Base-by-base conservation (phyloP, 2,329 filamentous ascomycete genomes). In the Lomentospora prolificans region DNA sequence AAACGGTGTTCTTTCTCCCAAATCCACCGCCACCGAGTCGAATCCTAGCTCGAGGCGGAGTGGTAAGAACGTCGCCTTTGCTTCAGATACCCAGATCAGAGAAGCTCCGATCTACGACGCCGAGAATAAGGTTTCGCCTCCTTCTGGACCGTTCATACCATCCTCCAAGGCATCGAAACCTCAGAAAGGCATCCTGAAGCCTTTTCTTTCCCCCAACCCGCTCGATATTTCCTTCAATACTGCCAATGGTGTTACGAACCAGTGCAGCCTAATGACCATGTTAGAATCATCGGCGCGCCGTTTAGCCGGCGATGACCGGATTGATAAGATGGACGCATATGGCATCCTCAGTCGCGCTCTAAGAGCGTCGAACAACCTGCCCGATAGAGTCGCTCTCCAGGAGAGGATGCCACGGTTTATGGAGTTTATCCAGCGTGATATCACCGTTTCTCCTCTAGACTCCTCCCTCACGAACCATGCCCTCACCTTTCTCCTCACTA, bases 351-450 rank as follows among this genome's bases (percentile, higher is more conserved):
- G 86, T 30, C 80, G 84, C 31, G 84, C 86, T 3, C 74, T 96
- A 62, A 88, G 89, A 66, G 80, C 86, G 4, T 96, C 92, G 57
- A 89, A 91, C 59, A 87, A 89, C 61, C 72, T 95, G 12, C 90
- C 90, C 0, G 86, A 94, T 61, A 75, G 82, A 33, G 81, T 86
- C 56, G 84, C 84, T 9, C 75, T 95, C 55, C 79, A 83, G 57
- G 80, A 82, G 53, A 95, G 94, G 68, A 86, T 96, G 76, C 78
- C 79, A 9, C 71, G 89, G 2, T 79, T 97, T 57, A 82, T 83
- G 61, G 86, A 90, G 58, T 96, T 90, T 65, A 89, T 97, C 56
- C 84, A 87, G 63, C 81, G 91, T 58, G 94, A 99, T 66, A 76
- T 96, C 24, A 66, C 76, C 4, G 72, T 78, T 57, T 78, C 81